Evolutionary conservation across 2,329 filamentous ascomycete species (phyloP).

Genomic region (Lachnellula subtilissima): DNA sequence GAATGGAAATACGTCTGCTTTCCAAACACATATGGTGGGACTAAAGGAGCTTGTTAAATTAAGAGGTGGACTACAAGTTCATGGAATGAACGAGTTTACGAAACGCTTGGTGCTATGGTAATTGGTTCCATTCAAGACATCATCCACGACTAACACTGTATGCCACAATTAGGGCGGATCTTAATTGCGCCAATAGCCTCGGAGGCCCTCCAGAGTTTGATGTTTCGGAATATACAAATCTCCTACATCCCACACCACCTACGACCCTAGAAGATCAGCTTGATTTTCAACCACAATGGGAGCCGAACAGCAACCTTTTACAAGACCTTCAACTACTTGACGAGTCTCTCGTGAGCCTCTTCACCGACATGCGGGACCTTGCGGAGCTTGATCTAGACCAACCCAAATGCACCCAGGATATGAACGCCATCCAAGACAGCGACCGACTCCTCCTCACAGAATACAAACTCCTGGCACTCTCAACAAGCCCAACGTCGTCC

Average conservation of each 20-base stretch:
- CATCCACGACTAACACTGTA: neutral
- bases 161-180: constrained; percentile 8
- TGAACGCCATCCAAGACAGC: constrained; percentile 6
- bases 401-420: neutral
- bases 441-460: constrained; percentile 10
- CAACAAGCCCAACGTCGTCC: constrained; percentile 3
- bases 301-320: neutral
- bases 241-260: neutral
- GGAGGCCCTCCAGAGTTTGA: constrained; percentile 5
- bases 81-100: constrained; percentile 4
- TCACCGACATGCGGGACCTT: constrained; percentile 8
- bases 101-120: constrained; percentile 12
- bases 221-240: neutral
- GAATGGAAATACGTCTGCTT: constrained; percentile 7
- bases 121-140: neutral
- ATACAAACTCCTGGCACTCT: constrained; percentile 7
- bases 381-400: neutral
- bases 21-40: constrained; percentile 11
- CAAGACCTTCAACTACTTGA: neutral
- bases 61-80: constrained; percentile 7
- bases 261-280: neutral
- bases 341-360: neutral
- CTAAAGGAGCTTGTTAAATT: constrained; percentile 9
- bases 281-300: neutral
- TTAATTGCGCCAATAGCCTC: constrained; percentile 14